A percentile compares a stretch with the other conserved stretches of the same genome.
phyloP scores from a whole-genome alignment of 2,329 filamentous ascomycete species.

The Didymella sp. region DNA sequence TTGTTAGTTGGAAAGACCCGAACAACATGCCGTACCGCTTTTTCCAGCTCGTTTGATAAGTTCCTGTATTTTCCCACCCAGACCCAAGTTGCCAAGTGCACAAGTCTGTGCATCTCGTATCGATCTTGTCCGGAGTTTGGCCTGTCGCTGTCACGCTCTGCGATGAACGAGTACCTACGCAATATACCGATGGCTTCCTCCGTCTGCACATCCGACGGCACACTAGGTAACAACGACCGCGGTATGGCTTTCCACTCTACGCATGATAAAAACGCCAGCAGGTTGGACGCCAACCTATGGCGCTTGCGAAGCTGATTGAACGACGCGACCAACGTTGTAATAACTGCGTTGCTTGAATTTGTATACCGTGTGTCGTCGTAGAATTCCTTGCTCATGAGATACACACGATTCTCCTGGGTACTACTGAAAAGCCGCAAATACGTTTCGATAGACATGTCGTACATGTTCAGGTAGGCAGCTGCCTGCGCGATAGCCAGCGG shows the following conservation, averaged over 20 bases:
- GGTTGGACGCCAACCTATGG: slow-evolving; percentile 42
- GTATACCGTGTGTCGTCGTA: slow-evolving; percentile 48
- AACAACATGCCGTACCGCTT: neutral
- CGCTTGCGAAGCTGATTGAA: slow-evolving; percentile 46
- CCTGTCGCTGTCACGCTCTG: slow-evolving; percentile 3
- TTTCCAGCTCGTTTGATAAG: neutral
- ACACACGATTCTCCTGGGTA: slow-evolving; percentile 43
- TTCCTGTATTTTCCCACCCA: slow-evolving; percentile 5
- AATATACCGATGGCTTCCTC: slow-evolving; percentile 32
- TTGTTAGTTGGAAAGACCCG: neutral
- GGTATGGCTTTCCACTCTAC: slow-evolving; percentile 29
- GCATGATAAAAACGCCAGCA: slow-evolving; percentile 47
- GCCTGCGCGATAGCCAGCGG: slow-evolving; percentile 51
- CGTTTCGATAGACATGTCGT: slow-evolving; percentile 28
- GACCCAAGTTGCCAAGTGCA: slow-evolving; percentile 14
- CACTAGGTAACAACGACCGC: slow-evolving; percentile 20
- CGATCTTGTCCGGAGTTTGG: neutral
- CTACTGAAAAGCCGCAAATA: slow-evolving; percentile 48
- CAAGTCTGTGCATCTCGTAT: slow-evolving; percentile 17
- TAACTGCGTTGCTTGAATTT: slow-evolving; percentile 49
- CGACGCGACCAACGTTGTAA: slow-evolving; percentile 54
- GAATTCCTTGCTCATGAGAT: slow-evolving; percentile 51
- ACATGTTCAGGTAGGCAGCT: slow-evolving; percentile 51
- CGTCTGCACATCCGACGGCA: slow-evolving; percentile 16
- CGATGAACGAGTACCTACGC: slow-evolving; percentile 32